Conservation (phyloP, 2,329 filamentous ascomycete species). For the Phaeosphaeria sp. region DNA sequence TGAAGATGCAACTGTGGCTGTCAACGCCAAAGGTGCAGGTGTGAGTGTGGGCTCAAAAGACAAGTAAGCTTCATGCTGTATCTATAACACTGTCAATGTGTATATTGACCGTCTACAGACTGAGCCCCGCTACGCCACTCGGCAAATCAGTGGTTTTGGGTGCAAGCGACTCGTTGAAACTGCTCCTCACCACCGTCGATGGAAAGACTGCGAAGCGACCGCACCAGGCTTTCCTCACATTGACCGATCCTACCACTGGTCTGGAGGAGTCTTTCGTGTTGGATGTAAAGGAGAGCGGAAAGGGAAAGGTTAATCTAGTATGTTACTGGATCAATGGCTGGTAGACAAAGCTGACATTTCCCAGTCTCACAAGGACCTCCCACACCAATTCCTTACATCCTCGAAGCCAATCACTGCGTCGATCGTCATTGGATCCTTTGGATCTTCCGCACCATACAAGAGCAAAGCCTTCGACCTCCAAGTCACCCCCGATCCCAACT, state of each 20-base stretch:
- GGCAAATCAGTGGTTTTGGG: conserved; percentile 70
- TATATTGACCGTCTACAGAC: conserved; percentile 35
- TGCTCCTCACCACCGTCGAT: conserved; percentile 82
- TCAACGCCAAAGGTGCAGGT: conserved; percentile 66
- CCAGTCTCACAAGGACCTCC: conserved; percentile 88
- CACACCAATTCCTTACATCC: conserved; percentile 77
- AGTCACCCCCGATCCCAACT: conserved; percentile 68
- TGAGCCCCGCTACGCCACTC: conserved; percentile 63
- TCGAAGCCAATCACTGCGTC: conserved; percentile 76
- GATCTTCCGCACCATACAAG: conserved; percentile 71
- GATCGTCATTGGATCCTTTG: conserved; percentile 86
- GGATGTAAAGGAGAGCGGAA: conserved; percentile 84
- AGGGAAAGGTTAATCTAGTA: conserved; percentile 85
- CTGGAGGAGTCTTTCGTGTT: conserved; percentile 89
- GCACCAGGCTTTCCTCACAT: conserved; percentile 90
- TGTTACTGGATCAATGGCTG: conserved; percentile 36
- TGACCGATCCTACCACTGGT: conserved; percentile 76
- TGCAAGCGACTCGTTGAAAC: conserved; percentile 76
- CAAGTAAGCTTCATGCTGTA: conserved; percentile 61
- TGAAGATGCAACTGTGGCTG: conserved; percentile 72
- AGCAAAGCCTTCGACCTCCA: conserved; percentile 75
- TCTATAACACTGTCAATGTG: conserved; percentile 7
- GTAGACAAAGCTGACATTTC: conserved; percentile 31
- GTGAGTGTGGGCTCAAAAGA: conserved; percentile 63
- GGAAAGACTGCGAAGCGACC: conserved; percentile 80